A percentile compares a stretch with the other conserved stretches of the same genome.
phyloP scores from a whole-genome alignment of 225 moss, liverwort and hornwort species.

The Bryum argenteum region DNA sequence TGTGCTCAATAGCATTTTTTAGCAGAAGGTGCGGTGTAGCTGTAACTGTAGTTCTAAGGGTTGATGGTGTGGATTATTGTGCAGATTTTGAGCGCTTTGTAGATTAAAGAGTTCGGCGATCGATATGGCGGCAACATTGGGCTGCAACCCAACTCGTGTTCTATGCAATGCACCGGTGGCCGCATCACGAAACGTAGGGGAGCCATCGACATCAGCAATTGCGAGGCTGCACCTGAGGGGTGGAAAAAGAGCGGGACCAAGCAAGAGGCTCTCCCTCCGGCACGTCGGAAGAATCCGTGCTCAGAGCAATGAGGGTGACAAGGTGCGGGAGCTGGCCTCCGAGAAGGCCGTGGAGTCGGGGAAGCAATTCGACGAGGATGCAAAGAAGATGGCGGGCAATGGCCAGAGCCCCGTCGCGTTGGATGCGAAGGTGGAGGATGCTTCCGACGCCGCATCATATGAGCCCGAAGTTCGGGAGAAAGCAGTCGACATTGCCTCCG shows the following conservation, averaged over 20 bases:
- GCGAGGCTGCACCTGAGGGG: slow-evolving; percentile 43
- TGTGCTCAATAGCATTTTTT: no score
- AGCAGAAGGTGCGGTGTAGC: no score
- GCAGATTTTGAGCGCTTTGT: neutral
- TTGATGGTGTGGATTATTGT: neutral
- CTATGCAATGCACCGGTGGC: slow-evolving; percentile 35
- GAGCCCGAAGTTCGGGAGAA: slow-evolving; percentile 34
- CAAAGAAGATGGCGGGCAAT: slow-evolving; percentile 29
- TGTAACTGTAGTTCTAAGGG: no score
- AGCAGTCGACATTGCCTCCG: slow-evolving; percentile 57
- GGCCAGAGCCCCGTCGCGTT: slow-evolving; percentile 37
- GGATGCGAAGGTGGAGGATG: slow-evolving; percentile 49
- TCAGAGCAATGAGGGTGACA: slow-evolving; percentile 38
- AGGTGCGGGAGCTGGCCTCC: slow-evolving; percentile 49
- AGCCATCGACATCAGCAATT: slow-evolving; percentile 48
- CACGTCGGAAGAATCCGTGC: slow-evolving; percentile 39
- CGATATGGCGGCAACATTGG: slow-evolving; percentile 44
- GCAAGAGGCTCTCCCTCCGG: slow-evolving; percentile 33
- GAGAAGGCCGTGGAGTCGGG: slow-evolving; percentile 59
- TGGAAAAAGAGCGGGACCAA: slow-evolving; percentile 12
- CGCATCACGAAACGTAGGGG: slow-evolving; percentile 30
- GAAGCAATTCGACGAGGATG: slow-evolving; percentile 24
- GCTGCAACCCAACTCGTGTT: slow-evolving; percentile 45
- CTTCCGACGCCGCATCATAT: slow-evolving; percentile 43
- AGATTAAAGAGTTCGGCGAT: slow-evolving; percentile 9